phyloP scores from a whole-genome alignment of 2,329 filamentous ascomycete genomes.

The Curvularia sp. region DNA sequence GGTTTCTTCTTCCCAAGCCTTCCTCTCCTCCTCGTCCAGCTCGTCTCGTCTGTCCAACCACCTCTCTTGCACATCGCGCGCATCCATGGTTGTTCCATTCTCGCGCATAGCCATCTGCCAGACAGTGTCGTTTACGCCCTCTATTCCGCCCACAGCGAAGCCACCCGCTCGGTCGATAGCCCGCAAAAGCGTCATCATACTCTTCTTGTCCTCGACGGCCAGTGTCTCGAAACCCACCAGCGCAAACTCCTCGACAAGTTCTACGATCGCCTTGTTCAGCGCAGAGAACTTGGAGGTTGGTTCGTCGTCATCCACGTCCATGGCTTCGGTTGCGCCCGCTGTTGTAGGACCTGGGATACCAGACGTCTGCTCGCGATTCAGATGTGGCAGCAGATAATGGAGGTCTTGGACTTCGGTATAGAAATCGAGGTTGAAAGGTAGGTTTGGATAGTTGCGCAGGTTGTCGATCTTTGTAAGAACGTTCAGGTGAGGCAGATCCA shows the following conservation, averaged over 20 bases:
- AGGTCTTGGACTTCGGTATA: slow-evolving; percentile 98
- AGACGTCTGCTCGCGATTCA: slow-evolving; percentile 72
- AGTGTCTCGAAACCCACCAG: slow-evolving; percentile 92
- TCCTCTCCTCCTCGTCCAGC: slow-evolving; percentile 80
- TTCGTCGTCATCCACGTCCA: slow-evolving; percentile 55
- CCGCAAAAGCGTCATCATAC: slow-evolving; percentile 89
- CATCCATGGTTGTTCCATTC: slow-evolving; percentile 73
- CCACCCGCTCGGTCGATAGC: slow-evolving; percentile 91
- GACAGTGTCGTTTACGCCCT: slow-evolving; percentile 93
- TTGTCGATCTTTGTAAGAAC: slow-evolving; percentile 98
- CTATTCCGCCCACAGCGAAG: slow-evolving; percentile 88
- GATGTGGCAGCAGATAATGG: slow-evolving; percentile 78
- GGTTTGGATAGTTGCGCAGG: slow-evolving; percentile 78
- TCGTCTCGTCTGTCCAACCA: slow-evolving; percentile 93
- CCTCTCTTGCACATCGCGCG: slow-evolving; percentile 89
- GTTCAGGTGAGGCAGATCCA: slow-evolving; percentile 95
- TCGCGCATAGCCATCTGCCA: slow-evolving; percentile 94
- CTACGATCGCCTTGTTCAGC: slow-evolving; percentile 84
- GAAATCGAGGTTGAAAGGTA: slow-evolving; percentile 95
- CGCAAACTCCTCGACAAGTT: slow-evolving; percentile 86
- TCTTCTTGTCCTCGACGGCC: slow-evolving; percentile 94
- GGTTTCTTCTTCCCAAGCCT: slow-evolving; percentile 77
- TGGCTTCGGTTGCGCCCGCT: slow-evolving; percentile 39
- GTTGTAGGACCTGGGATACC: slow-evolving; percentile 44
- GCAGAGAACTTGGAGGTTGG: slow-evolving; percentile 73